Conservation (phyloP, 1,284 basidiomycete genomes). For the Erythrobasidium hasegawianum region DNA sequence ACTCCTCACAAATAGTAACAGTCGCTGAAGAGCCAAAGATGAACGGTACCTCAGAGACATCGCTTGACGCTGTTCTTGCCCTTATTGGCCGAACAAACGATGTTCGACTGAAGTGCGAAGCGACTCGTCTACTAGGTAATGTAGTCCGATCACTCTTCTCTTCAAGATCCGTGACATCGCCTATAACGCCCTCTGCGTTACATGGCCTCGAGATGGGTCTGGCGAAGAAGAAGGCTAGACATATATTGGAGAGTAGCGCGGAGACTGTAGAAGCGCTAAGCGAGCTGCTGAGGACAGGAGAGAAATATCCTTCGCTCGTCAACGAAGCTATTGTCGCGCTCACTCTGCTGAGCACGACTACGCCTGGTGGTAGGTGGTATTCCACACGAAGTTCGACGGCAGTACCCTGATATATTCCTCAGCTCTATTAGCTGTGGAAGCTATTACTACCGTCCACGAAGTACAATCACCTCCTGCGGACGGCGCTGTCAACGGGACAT, state of each 20-base stretch:
- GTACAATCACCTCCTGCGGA: too few relatives aligned
- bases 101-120: constrained; percentile 78
- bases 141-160: constrained; percentile 54
- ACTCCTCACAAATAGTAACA: constrained; percentile 1
- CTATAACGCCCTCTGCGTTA: constrained; percentile 48
- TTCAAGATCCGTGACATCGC: constrained; percentile 28
- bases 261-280: constrained; percentile 63
- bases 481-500: too few relatives aligned
- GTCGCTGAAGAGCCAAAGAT: not conserved
- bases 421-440: too few relatives aligned
- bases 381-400: too few relatives aligned
- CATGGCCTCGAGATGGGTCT: constrained; percentile 42
- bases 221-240: constrained; percentile 53
- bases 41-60: constrained; percentile 45
- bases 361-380: constrained; percentile 27
- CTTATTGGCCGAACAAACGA: constrained; percentile 76
- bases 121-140: constrained; percentile 80
- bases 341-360: constrained; percentile 59
- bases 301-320: constrained; percentile 74
- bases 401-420: not conserved
- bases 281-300: constrained; percentile 69
- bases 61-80: constrained; percentile 66
- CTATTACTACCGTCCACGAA: too few relatives aligned
- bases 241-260: constrained; percentile 54
- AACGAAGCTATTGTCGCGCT: constrained; percentile 85